These are phyloP conservation scores for Neurospora sp. DNA, from an alignment of 495 filamentous ascomycete genomes.

Conservation along the genomic window DNA sequence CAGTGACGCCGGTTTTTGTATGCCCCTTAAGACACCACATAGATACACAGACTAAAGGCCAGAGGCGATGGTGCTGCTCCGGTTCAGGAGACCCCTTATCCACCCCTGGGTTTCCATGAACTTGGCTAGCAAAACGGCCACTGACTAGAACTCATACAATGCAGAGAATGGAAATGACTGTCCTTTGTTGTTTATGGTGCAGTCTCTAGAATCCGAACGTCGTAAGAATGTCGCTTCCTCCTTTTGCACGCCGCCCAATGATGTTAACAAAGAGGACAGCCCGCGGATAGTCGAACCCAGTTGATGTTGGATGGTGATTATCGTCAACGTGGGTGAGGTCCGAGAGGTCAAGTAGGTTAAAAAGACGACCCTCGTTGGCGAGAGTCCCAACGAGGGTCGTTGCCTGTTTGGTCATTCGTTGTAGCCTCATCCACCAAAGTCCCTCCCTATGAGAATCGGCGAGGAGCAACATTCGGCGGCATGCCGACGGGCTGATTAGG, in stretches of 20 bases:
- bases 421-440: background rate
- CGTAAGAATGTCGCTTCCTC: background rate
- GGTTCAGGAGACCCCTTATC: background rate
- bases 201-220: background rate
- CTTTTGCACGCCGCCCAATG: background rate
- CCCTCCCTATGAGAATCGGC: slow-evolving; percentile 38
- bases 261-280: background rate
- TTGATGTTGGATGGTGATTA: background rate
- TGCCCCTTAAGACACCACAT: slow-evolving; percentile 17
- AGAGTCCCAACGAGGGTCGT: background rate
- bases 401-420: background rate
- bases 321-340: background rate
- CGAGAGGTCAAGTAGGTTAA: background rate
- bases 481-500: slow-evolving; percentile 43
- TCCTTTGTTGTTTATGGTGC: background rate
- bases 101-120: background rate
- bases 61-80: background rate
- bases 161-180: background rate
- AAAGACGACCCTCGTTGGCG: background rate
- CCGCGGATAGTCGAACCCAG: background rate
- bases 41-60: slow-evolving; percentile 7
- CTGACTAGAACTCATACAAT: background rate
- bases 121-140: background rate
- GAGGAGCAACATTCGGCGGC: slow-evolving; percentile 11
- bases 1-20: slow-evolving; percentile 19